Conservation (phyloP, 2,329 filamentous ascomycete genomes). For the Mycosphaerella sp. region DNA sequence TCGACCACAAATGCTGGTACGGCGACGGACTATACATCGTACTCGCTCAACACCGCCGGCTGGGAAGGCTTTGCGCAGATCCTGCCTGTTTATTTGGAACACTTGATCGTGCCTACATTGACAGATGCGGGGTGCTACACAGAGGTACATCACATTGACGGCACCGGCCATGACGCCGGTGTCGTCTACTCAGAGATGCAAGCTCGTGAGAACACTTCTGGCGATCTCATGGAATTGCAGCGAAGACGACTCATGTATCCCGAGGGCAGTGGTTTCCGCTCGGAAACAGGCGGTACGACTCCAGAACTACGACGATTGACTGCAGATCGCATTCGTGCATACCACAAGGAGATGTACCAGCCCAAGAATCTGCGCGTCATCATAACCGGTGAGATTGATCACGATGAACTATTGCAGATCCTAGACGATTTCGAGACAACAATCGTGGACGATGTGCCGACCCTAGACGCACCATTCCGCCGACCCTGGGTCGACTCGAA, state of each 20-base stretch:
- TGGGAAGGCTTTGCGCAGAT: conserved; percentile 98
- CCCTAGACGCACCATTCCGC: conserved; percentile 67
- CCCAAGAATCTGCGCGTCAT: conserved; percentile 90
- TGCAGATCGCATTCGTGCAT: conserved; percentile 83
- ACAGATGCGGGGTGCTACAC: conserved; percentile 92
- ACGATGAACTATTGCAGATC: conserved; percentile 70
- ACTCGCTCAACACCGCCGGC: conserved; percentile 88
- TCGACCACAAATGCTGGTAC: conserved; percentile 97
- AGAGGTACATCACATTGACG: conserved; percentile 93
- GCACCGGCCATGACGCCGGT: conserved; percentile 84
- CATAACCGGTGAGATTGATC: conserved; percentile 86
- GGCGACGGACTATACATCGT: conserved; percentile 90
- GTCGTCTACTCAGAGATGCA: conserved; percentile 97
- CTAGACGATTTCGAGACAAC: conserved; percentile 83
- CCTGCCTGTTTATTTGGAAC: conserved; percentile 89
- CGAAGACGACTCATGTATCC: conserved; percentile 79
- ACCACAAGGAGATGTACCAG: conserved; percentile 96
- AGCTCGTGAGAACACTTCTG: conserved; percentile 76
- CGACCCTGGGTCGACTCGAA: conserved; percentile 88
- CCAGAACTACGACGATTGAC: conserved; percentile 81
- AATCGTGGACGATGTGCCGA: conserved; percentile 75
- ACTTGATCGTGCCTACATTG: conserved; percentile 82
- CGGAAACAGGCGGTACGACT: conserved; percentile 98
- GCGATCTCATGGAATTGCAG: conserved; percentile 80
- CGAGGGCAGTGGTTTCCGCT: conserved; percentile 83